Evolutionary conservation across 2,329 filamentous ascomycete species (phyloP), one percentile per base, ranked within the genome.

Genomic region (Chrysoporthe cubensis): DNA sequence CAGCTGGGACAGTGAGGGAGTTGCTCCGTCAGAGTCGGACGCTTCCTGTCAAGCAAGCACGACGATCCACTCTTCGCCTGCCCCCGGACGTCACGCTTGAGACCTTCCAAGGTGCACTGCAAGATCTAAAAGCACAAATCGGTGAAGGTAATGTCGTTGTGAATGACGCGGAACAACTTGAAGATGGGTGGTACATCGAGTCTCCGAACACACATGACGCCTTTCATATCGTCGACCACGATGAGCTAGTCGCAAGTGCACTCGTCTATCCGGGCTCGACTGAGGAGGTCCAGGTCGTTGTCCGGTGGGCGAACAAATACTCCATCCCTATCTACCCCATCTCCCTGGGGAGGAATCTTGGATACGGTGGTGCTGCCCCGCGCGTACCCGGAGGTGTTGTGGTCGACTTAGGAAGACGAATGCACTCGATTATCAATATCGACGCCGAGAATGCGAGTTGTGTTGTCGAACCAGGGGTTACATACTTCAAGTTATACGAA

Each of bases 401-500:
- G 2, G 65, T 87, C 26, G 83, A 87, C 69, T 77, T 87, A n/a
- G 85, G 84, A 3, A 80, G 75, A 50, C 78, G 83, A 52, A 85
- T 88, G 85, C 82, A 84, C 72, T 80, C 79, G 71, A 79, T 88
- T 9, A 72, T 88, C 9, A 78, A 85, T 48, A 80, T 88, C 16
- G 81, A 85, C 71, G 79, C 78, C 0, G 81, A 84, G 18, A 81
- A 80, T 54, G 83, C 82, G 26, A 85, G 79, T 65, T 83, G 79
- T 54, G 75, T 88, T 0, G 79, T 88, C 4, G 85, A 88, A 72
- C 86, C 86, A 0, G 85, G 86, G 0, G 85, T 88, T 0, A 83
- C 84, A 0, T 87, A 82, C 71, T 81, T 82, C 65, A 80, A 80
- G 40, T 76, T 88, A 8, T 80, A 87, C 69, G 79, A 86, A n/a